Evolutionary conservation across 306 rosid genomes (phyloP).

Genomic region (Rosa persica): DNA sequence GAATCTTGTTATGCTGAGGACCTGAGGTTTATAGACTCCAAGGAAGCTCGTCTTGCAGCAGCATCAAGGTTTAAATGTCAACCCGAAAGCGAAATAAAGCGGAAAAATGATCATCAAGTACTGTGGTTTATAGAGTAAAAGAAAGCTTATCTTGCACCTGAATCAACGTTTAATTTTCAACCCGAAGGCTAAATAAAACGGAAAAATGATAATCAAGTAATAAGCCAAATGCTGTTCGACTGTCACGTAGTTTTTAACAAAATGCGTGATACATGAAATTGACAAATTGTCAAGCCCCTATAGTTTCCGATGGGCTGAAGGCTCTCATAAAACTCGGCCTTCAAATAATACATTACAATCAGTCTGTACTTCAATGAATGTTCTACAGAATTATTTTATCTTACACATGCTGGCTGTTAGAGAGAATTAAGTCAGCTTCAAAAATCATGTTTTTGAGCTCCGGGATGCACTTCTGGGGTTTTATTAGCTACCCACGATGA

Average conservation of each 20-base stretch:
- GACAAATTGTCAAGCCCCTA: conserved; percentile 4
- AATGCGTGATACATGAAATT: not conserved
- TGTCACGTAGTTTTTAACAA: not conserved
- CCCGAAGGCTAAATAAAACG: not conserved
- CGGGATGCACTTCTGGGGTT: not conserved
- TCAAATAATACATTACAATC: not conserved
- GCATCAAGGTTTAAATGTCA: not conserved
- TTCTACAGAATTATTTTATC: not conserved
- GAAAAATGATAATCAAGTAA: not conserved
- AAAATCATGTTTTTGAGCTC: not conserved
- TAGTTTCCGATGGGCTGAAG: conserved; percentile 8
- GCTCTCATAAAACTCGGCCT: conserved; percentile 34
- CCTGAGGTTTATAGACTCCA: not conserved
- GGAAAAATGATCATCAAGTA: not conserved
- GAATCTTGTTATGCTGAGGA: not conserved
- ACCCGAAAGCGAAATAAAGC: not conserved
- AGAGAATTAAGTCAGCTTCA: not conserved
- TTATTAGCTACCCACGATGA: not conserved
- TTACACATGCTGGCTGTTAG: not conserved
- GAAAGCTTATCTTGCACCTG: not conserved
- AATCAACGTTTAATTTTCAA: not conserved
- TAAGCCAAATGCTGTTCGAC: not conserved
- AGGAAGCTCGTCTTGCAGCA: not conserved
- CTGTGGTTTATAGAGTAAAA: too few species aligned
- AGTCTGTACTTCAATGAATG: not conserved